phyloP scores from a whole-genome alignment of 345 rosid genomes.

The Hirschfeldia incana region DNA sequence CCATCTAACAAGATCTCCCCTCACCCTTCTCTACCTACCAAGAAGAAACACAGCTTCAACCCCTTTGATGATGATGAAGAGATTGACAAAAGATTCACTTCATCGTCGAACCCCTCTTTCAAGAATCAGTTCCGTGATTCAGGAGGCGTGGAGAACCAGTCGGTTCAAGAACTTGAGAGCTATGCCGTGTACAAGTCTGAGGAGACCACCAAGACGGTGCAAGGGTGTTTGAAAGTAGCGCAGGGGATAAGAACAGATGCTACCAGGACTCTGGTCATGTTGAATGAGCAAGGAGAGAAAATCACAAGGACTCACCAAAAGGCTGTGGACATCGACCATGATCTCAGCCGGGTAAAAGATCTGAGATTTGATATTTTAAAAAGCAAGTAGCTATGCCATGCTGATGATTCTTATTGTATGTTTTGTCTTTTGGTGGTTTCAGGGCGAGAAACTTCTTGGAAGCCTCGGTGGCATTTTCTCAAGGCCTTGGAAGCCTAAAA shows the following conservation, averaged over 20 bases:
- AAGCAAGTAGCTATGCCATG: too few relatives aligned
- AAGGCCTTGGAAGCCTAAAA: constrained; percentile 92
- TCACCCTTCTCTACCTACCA: constrained; percentile 42
- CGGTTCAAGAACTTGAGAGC: constrained; percentile 77
- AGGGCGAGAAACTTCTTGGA: constrained; percentile 96
- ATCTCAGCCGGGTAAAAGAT: constrained; percentile 74
- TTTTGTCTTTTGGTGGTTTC: constrained; percentile 35
- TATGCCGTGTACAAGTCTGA: constrained; percentile 80
- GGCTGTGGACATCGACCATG: constrained; percentile 72
- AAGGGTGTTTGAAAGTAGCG: constrained; percentile 82
- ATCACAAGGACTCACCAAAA: constrained; percentile 60
- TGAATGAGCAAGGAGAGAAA: constrained; percentile 90
- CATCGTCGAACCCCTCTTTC: constrained; percentile 36
- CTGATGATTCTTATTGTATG: background rate
- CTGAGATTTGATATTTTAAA: background rate
- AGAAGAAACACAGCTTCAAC: constrained; percentile 37
- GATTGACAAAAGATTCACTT: constrained; percentile 40
- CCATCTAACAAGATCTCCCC: constrained; percentile 56
- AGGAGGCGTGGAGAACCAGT: constrained; percentile 82
- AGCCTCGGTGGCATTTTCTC: constrained; percentile 87
- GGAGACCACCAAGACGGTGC: constrained; percentile 76
- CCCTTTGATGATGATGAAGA: constrained; percentile 48
- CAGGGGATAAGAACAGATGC: constrained; percentile 83
- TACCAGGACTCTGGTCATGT: constrained; percentile 64
- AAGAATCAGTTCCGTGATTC: constrained; percentile 68